A percentile compares a stretch with the other conserved stretches of the same genome.
These are phyloP conservation scores for Arctium lappa DNA, from an alignment of 129 eudicot species.

Conservation along the genomic window DNA sequence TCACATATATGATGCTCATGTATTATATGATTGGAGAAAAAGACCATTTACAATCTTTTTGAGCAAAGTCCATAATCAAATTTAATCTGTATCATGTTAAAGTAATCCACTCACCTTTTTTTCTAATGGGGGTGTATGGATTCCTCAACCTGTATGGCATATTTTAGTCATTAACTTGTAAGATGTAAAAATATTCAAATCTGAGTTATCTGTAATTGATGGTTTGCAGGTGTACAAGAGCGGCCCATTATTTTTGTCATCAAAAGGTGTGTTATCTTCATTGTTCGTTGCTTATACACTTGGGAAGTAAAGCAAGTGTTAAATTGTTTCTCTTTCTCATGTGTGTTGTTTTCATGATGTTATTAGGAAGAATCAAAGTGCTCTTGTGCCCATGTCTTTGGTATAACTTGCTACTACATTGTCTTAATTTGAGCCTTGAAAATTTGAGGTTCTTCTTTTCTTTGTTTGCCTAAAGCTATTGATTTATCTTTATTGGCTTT, in stretches of 20 bases:
- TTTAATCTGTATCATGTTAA: not conserved
- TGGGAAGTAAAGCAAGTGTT: not conserved
- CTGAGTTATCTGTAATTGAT: conserved; percentile 3
- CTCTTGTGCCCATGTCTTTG: too few relatives aligned
- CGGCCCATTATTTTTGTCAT: conserved; percentile 80
- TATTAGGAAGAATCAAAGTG: not conserved
- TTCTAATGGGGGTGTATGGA: not conserved
- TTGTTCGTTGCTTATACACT: not conserved
- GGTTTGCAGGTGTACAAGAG: conserved; percentile 82
- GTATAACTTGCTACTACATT: not conserved
- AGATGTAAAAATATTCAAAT: not conserved
- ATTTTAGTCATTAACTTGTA: not conserved
- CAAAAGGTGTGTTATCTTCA: conserved; percentile 58
- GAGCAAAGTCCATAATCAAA: not conserved
- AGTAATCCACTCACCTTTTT: not conserved
- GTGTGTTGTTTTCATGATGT: too few relatives aligned
- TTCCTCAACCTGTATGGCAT: not conserved
- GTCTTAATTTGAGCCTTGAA: not conserved
- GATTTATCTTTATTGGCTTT: not conserved
- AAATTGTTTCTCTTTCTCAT: not conserved
- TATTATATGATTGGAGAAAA: not conserved
- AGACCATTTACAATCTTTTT: not conserved
- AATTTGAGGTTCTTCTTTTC: not conserved
- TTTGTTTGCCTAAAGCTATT: not conserved
- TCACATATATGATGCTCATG: not conserved